Evolutionary conservation across 345 rosid genomes (phyloP).

Genomic region (Erucastrum elatum): DNA sequence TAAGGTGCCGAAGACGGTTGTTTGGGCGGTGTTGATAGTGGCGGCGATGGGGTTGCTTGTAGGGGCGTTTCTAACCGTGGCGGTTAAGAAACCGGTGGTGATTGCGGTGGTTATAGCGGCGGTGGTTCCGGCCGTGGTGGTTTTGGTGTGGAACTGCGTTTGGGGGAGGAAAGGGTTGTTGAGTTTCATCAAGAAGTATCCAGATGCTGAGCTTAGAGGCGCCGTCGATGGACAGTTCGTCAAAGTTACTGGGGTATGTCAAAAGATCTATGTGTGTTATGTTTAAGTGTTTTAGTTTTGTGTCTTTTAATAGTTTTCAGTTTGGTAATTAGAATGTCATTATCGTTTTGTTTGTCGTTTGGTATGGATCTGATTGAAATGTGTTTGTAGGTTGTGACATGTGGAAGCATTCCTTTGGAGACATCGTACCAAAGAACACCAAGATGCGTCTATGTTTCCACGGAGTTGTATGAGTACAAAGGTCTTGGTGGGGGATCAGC

Average conservation of each 20-base stretch:
- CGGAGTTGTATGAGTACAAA: constrained; percentile 80
- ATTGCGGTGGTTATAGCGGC: constrained; percentile 64
- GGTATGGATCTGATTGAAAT: not conserved
- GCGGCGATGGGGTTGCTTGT: constrained; percentile 61
- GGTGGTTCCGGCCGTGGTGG: constrained; percentile 52
- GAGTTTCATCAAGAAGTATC: constrained; percentile 60
- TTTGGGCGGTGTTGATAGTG: constrained; percentile 68
- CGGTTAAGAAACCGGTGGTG: constrained; percentile 71
- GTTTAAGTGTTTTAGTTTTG: constrained; percentile 5
- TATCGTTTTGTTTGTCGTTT: constrained; percentile 9
- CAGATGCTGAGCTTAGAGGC: constrained; percentile 90
- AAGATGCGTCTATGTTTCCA: constrained; percentile 84
- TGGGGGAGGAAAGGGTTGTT: constrained; percentile 75
- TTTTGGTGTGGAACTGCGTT: constrained; percentile 63
- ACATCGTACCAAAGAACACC: constrained; percentile 79
- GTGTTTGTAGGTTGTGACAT: constrained; percentile 77
- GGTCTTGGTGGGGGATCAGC: constrained; percentile 82
- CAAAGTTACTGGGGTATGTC: constrained; percentile 88
- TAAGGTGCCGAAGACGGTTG: constrained; percentile 68
- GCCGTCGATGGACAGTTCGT: constrained; percentile 91
- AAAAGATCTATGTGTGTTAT: not conserved
- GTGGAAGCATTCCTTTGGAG: constrained; percentile 90
- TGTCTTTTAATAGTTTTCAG: not conserved
- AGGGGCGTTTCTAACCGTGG: constrained; percentile 77
- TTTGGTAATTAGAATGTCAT: constrained; percentile 20